A percentile compares a stretch with the other conserved stretches of the same genome.
These are phyloP conservation scores for Schizonepeta tenuifolia DNA, from an alignment of 257 asterid species.

Conservation along the genomic window DNA sequence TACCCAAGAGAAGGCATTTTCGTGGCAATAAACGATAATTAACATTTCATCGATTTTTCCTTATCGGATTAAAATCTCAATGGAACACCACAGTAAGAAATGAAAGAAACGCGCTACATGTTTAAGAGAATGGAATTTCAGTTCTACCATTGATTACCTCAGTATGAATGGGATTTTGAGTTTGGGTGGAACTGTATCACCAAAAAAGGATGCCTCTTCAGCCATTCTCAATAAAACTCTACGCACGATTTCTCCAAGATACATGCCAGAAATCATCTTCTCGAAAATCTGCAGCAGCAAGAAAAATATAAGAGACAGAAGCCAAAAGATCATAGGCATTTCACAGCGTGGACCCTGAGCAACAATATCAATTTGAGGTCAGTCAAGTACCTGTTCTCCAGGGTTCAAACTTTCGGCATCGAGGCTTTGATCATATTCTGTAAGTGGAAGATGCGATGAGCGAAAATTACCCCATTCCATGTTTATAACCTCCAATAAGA, in stretches of 20 bases:
- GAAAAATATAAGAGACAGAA: conserved; percentile 7
- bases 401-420: conserved; percentile 91
- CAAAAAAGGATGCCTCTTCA: conserved; percentile 77
- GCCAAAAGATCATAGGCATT: conserved; percentile 6
- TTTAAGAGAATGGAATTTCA: neutral
- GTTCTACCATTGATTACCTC: conserved; percentile 47
- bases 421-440: conserved; percentile 74
- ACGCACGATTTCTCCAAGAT: conserved; percentile 91
- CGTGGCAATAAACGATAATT: neutral
- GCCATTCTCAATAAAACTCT: conserved; percentile 85
- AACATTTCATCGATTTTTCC: neutral
- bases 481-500: conserved; percentile 74
- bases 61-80: neutral
- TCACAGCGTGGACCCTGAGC: neutral
- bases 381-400: conserved; percentile 76
- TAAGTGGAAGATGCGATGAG: conserved; percentile 84
- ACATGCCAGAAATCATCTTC: conserved; percentile 92
- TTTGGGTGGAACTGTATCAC: conserved; percentile 69
- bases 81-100: neutral
- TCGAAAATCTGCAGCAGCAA: conserved; percentile 73
- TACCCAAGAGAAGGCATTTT: neutral
- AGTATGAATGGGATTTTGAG: conserved; percentile 74
- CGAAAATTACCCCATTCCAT: conserved; percentile 98
- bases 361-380: neutral
- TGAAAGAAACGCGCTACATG: neutral